A percentile compares a stretch with the other conserved stretches of the same genome.
phyloP scores from a whole-genome alignment of 2,329 filamentous ascomycete genomes.

The Fusarium poae region DNA sequence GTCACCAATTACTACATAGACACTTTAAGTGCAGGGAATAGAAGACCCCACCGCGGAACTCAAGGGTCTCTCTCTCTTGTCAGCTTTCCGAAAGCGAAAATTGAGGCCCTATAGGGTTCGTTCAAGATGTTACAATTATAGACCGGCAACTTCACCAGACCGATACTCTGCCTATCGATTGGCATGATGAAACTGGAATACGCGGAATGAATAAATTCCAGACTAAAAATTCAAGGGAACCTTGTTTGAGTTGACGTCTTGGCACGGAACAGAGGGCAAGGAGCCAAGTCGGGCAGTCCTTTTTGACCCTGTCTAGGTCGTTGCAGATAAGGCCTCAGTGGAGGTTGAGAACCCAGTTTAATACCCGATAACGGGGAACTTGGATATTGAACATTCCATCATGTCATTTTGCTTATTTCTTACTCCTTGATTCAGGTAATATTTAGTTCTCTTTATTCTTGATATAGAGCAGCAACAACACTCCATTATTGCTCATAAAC shows the following conservation, averaged over 20 bases:
- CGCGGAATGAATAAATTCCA: constrained; percentile 19
- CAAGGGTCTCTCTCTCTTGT: constrained; percentile 7
- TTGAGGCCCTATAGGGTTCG: constrained; percentile 4
- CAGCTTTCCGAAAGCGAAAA: constrained; percentile 10
- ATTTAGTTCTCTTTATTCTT: neutral
- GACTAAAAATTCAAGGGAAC: constrained; percentile 17
- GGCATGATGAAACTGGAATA: constrained; percentile 7
- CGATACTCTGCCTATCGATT: neutral
- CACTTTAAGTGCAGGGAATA: neutral
- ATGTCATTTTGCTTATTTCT: constrained; percentile 5
- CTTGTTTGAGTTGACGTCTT: constrained; percentile 13
- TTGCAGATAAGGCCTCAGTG: constrained; percentile 27
- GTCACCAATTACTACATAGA: constrained; percentile 13
- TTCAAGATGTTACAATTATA: neutral
- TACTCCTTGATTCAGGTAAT: neutral
- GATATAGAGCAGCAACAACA: neutral
- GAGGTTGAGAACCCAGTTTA: constrained; percentile 11
- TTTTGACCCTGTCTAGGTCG: constrained; percentile 15
- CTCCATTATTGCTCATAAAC: neutral
- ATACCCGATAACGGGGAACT: constrained; percentile 26
- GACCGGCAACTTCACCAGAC: neutral
- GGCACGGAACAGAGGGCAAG: constrained; percentile 26
- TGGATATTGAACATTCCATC: constrained; percentile 15
- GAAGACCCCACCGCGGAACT: neutral
- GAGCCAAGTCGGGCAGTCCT: constrained; percentile 32